Evolutionary conservation across 441 rosid species (phyloP).

Genomic region (Pelargonium australe): DNA sequence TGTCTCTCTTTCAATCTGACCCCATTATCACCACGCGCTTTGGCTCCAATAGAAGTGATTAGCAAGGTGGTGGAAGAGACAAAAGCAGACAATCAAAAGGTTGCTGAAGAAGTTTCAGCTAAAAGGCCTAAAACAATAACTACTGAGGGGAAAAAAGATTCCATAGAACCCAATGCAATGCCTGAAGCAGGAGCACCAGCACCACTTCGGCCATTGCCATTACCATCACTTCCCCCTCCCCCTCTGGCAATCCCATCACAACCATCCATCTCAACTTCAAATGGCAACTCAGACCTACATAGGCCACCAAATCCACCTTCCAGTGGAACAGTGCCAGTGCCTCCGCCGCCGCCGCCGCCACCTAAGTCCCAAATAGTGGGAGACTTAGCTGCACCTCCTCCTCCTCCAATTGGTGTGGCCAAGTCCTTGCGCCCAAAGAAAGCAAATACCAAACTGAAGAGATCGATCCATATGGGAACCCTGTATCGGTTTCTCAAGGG

Average conservation of each 20-base stretch:
- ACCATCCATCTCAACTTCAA: background rate
- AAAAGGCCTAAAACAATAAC: too few species aligned
- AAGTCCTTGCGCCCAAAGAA: slow-evolving; percentile 59
- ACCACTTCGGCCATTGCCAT: background rate
- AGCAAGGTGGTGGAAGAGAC: background rate
- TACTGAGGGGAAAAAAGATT: too few species aligned
- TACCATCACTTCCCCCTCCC: background rate
- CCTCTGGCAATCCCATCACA: background rate
- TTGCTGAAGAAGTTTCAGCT: background rate
- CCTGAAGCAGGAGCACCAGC: too few species aligned
- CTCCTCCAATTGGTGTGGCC: slow-evolving; percentile 47
- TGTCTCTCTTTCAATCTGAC: background rate
- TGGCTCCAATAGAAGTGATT: slow-evolving; percentile 1
- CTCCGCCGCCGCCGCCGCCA: slow-evolving; percentile 27
- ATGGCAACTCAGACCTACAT: background rate
- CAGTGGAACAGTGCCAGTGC: slow-evolving; percentile 4
- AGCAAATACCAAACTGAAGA: slow-evolving; percentile 60
- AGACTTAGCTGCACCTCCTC: slow-evolving; percentile 36
- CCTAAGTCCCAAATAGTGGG: slow-evolving; percentile 9
- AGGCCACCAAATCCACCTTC: slow-evolving; percentile 13
- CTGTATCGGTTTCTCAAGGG: slow-evolving; percentile 59
- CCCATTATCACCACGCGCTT: background rate
- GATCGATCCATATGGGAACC: slow-evolving; percentile 65
- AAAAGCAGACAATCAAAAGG: background rate
- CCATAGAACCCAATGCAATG: too few species aligned